Evolutionary conservation across 768 basidiomycete genomes (phyloP), one percentile per base, ranked within the genome.

Genomic region (Leccinellum luteum): DNA sequence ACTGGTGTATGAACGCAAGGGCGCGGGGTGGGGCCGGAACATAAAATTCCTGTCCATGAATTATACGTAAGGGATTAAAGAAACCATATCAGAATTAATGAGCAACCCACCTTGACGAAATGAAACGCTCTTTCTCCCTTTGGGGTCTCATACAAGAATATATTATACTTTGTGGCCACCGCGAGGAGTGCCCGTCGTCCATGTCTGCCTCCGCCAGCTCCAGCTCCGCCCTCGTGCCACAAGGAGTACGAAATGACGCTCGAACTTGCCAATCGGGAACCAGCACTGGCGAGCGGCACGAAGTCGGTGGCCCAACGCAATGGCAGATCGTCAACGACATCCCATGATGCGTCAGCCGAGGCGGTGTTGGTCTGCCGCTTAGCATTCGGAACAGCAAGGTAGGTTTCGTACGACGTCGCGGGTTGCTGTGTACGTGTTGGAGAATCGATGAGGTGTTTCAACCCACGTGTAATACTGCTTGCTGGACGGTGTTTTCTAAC

Each of bases 231-330:
- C 31, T 88, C 83, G 34, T 76, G 77, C 85, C 85, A 90, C 3
- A 91, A 72, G 9, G 87, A 83, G 67, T 87, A 94, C 4, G 81
- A 84, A 23, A 83, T 64, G 14, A 90, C 84, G 3, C 83, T 81
- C 2, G 78, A 64, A 56, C 79, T 81, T 27, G 78, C 73, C 45
- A 92, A 72, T 47, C 89, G 79, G 25, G 90, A 89, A 3, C 87
- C 83, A 25, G 80, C 71, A 2, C 81, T 73, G 5, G 89, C 89
- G n/a, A 94, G 79, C 0, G 89, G 85, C 2, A 90, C 88, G 66
- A 82, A 93, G 69, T 94, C 92, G 0, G 87, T 87, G n/a, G 90
- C 89, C 92, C 92, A 94, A 31, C 89, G 82, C 47, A 92, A 65
- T 2, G 90, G 88, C 9, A 89, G 73, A 49, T 83, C 81, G 13